phyloP scores from a whole-genome alignment of 2,329 filamentous ascomycete genomes.

The Chaetomium sp. region DNA sequence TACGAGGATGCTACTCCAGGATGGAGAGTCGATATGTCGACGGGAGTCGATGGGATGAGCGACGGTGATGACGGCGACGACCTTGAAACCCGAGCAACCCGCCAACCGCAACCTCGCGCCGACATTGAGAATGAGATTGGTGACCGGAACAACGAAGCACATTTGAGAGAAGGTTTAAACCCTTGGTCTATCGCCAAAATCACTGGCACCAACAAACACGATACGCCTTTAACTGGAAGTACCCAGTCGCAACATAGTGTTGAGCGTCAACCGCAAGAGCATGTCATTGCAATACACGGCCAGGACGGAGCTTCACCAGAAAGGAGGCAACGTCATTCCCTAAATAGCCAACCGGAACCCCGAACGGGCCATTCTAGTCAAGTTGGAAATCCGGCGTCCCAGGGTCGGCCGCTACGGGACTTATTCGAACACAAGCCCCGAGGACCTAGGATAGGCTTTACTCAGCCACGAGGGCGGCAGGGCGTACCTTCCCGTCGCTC shows the following conservation, averaged over 20 bases:
- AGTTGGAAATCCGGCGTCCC: background rate
- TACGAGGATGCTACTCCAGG: background rate
- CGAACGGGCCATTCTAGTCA: background rate
- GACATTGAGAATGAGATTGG: background rate
- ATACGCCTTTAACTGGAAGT: conserved; percentile 19
- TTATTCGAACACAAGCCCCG: background rate
- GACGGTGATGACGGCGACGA: background rate
- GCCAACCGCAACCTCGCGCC: background rate
- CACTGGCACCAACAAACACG: background rate
- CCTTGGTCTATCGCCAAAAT: conserved; percentile 37
- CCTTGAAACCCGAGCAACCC: background rate
- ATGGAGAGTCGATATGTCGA: conserved; percentile 21
- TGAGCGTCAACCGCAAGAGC: background rate
- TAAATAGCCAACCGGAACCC: background rate
- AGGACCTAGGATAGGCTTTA: background rate
- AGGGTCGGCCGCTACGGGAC: background rate
- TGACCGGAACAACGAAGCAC: background rate
- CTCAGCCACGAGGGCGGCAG: background rate
- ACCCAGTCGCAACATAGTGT: background rate
- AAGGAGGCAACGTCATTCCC: too few relatives aligned
- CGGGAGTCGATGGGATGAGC: conserved; percentile 9
- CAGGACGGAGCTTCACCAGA: background rate
- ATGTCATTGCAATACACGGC: background rate
- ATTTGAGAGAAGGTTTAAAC: conserved; percentile 26
- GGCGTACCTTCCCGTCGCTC: background rate